Base-by-base conservation (phyloP, 75 land plant genomes). In the Larix kaempferi region DNA sequence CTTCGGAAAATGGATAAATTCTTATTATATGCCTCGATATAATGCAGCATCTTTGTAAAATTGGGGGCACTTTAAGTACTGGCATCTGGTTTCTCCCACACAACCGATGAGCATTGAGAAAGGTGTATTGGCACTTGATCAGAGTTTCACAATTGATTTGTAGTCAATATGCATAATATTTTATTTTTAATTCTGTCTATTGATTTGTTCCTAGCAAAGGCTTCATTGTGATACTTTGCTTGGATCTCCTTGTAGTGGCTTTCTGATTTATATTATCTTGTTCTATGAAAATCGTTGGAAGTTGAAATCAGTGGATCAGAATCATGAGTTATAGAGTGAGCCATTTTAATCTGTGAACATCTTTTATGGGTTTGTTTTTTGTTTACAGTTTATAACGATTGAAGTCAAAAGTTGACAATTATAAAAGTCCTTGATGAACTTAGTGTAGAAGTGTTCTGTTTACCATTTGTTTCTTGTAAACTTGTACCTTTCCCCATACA, bases 171-270 rank as follows among this genome's bases (percentile, higher is more conserved):
- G 71, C 39, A 69, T 21, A 69, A 69, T 69, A 44, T 69, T 37
- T 69, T n/a, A 69, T 41, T 69, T 21, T n/a, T 69, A 69, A 69
- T 69, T 69, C 16, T 11, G 41, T 69, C 49, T 19, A 41, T 69
- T 69, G 69, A 65, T 65, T 39, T 69, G 72, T 41, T 69, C 72
- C 19, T 39, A 6, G 21, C 52, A 41, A 69, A n/a, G 69, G 37
- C 19, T 41, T 69, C 72, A 37, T 69, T 11, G 37, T 19, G n/a
- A 39, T 2, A 10, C n/a, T 67, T 67, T 67, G 22, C 29, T 41
- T n/a, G 6, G 22, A 22, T 69, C 44, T 67, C 1, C 3, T 37
- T 69, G 11, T n/a, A n/a, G 49, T 23, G 3, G 14, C 72, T 69
- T 39, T 41, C 52, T 69, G 52, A n/a, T n/a, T 10, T n/a, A 5